These are phyloP conservation scores for Tetraselmis chui DNA, from an alignment of 139 green algal genomes.

Conservation along the genomic window DNA sequence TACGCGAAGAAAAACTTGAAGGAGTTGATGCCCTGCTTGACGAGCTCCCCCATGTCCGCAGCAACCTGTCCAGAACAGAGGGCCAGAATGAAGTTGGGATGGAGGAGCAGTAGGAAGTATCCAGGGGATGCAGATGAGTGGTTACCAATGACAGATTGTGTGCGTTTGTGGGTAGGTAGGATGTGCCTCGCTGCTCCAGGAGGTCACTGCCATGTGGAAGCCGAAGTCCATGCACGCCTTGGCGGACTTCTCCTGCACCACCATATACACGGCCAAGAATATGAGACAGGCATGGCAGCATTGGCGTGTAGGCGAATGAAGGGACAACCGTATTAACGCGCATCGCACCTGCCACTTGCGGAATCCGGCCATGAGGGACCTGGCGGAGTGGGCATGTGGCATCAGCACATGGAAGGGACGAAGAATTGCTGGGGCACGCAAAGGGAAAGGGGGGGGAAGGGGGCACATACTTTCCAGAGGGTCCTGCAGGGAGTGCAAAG, in stretches of 20 bases:
- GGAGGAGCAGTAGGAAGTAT: too few species aligned
- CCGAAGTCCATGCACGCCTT: constrained; percentile 82
- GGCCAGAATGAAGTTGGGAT: too few species aligned
- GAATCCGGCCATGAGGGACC: constrained; percentile 35
- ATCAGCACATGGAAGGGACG: neutral
- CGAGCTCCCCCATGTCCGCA: constrained; percentile 69
- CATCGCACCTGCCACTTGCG: constrained; percentile 36
- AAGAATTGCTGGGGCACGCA: neutral
- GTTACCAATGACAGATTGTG: too few species aligned
- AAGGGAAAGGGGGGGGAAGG: too few species aligned
- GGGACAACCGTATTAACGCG: neutral
- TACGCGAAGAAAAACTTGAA: constrained; percentile 99
- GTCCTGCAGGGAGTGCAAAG: constrained; percentile 76
- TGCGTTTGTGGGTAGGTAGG: too few species aligned
- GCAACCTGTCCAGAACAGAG: too few species aligned
- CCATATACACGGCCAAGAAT: neutral
- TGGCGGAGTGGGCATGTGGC: neutral
- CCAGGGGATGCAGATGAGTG: too few species aligned
- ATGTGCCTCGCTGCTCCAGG: constrained; percentile 64
- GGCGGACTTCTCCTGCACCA: constrained; percentile 44
- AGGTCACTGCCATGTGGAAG: constrained; percentile 94
- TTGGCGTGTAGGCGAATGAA: constrained; percentile 1
- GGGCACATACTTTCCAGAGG: neutral
- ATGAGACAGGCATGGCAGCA: too few species aligned
- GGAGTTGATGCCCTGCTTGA: constrained; percentile 74